phyloP scores from a whole-genome alignment of 495 filamentous ascomycete species.

The Viridothelium virens region DNA sequence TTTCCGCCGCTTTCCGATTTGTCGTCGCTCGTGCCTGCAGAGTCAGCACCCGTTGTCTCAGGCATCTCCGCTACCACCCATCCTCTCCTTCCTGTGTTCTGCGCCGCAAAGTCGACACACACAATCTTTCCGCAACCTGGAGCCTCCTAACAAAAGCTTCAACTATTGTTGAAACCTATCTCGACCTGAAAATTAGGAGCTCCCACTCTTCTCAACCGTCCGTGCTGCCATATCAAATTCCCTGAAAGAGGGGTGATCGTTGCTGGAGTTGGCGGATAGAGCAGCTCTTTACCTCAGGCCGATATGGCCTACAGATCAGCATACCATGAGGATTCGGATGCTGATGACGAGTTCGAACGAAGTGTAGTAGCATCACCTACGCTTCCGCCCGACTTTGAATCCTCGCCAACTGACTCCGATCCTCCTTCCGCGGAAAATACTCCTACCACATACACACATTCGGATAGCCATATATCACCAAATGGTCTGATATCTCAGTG shows the following conservation, averaged over 20 bases:
- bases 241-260: background rate
- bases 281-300: background rate
- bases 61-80: background rate
- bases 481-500: constrained; percentile 79
- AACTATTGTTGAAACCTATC: background rate
- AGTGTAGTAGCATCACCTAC: constrained; percentile 58
- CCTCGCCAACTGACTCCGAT: constrained; percentile 72
- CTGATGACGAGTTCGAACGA: constrained; percentile 90
- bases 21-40: background rate
- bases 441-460: constrained; percentile 72
- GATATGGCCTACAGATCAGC: constrained; percentile 16
- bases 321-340: constrained; percentile 78
- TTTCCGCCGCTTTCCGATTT: background rate
- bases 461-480: constrained; percentile 60
- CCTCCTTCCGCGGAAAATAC: constrained; percentile 78
- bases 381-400: constrained; percentile 67
- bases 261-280: background rate
- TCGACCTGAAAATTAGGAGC: background rate
- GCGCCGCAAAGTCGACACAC: background rate
- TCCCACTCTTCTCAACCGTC: background rate
- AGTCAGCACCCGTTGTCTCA: background rate
- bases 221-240: background rate
- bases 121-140: background rate
- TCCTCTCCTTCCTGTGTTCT: too few species aligned
- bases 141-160: background rate